Evolutionary conservation across 768 basidiomycete genomes (phyloP), one percentile per base, ranked within the genome.

Genomic region (Hemileccinum rubropunctum): DNA sequence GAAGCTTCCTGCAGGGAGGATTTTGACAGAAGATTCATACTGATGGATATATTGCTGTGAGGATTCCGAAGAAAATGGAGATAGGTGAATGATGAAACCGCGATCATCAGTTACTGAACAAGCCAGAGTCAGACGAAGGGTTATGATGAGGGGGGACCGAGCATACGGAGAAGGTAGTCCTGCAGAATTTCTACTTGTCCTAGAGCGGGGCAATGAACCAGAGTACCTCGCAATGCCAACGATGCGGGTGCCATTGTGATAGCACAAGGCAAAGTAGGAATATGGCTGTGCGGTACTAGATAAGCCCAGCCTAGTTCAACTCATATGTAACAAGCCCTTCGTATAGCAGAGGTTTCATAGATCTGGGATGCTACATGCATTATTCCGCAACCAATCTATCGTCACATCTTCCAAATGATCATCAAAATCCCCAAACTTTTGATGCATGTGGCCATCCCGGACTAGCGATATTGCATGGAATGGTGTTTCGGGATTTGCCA

Each of bases 341-440:
- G 23, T 23, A 23, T 11, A 3, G 14, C 18, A 37, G 14, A 37
- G n/a, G 38, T 3, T 45, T 62, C 47, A 66, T 17, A 42, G 43
- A 33, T 56, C 55, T 36, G 45, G 45, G 20, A 66, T 59, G 47
- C 48, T 59, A 64, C 69, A 73, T 46, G 51, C 63, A 20, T 41
- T 54, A 40, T 81, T 79, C 42, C 62, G 63, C 52, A 81, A 54
- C 76, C 77, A 79, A 50, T 78, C 77, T 49, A 72, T 66, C 36
- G 64, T 78, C 42, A 83, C 82, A 64, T 89, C 82, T 67, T 89
- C 89, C 40, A 91, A 65, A 68, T 91, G 86, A 57, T 91, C 89
- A 50, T 91, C 89, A 53, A 91, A 91, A 64, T 91, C 89, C 4
- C 83, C 84, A 50, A 91, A 83, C 41, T 76, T 71, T 50, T 75